Conservation (phyloP, 2,329 filamentous ascomycete genomes). For the Trichoderma sp. region DNA sequence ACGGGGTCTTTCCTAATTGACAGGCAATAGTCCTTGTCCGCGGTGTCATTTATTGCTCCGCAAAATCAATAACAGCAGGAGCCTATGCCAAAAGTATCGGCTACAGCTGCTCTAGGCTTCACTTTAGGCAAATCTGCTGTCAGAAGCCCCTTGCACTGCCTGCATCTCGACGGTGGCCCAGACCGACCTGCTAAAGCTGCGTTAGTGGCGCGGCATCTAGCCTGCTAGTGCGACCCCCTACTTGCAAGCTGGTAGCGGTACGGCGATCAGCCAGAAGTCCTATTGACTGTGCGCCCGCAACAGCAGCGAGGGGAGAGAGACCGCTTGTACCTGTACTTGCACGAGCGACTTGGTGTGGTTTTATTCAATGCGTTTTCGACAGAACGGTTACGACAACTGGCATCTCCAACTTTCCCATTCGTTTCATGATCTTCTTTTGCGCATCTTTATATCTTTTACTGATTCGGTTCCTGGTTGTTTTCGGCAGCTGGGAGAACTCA, state of each 20-base stretch:
- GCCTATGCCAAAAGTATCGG: neutral
- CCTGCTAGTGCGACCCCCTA: slow-evolving; percentile 16
- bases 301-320: neutral
- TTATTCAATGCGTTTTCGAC: slow-evolving; percentile 22
- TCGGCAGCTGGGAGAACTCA: neutral
- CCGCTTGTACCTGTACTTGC: slow-evolving; percentile 12
- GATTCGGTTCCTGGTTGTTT: neutral
- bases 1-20: neutral
- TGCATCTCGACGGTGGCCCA: slow-evolving; percentile 5
- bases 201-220: slow-evolving; percentile 19
- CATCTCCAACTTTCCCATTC: slow-evolving; percentile 10
- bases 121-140: neutral
- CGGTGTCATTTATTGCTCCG: neutral
- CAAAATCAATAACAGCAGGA: neutral
- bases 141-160: neutral
- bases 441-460: slow-evolving; percentile 10
- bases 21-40: neutral
- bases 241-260: slow-evolving; percentile 2
- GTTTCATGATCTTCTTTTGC: neutral
- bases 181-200: slow-evolving; percentile 24
- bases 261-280: neutral
- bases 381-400: slow-evolving; percentile 16
- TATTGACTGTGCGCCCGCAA: neutral
- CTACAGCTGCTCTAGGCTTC: neutral
- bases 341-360: neutral